Percentiles rank a stretch among this genome's conserved stretches.
phyloP scores from a whole-genome alignment of 352 stramenopile genomes.

The Phytopythium mirpurense region DNA sequence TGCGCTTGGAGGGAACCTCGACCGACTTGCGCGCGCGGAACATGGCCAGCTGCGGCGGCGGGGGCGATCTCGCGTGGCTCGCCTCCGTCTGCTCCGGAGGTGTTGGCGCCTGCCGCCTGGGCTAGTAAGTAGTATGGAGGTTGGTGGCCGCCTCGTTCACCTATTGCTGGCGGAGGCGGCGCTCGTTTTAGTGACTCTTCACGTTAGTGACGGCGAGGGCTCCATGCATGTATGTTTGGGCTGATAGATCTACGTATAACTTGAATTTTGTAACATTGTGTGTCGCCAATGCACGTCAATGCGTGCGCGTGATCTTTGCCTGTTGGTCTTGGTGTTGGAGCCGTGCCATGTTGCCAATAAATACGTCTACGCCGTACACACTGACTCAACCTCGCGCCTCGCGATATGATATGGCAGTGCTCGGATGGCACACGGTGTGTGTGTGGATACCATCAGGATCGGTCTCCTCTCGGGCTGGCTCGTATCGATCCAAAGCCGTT shows the following conservation, averaged over 20 bases:
- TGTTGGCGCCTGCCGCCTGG: too few relatives aligned
- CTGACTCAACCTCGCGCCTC: not conserved
- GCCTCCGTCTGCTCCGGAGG: not conserved
- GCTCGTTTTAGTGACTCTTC: too few relatives aligned
- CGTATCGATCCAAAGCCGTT: not conserved
- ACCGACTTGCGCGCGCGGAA: constrained; percentile 67
- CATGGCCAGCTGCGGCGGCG: constrained; percentile 22
- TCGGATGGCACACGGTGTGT: too few relatives aligned
- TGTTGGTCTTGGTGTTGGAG: too few relatives aligned
- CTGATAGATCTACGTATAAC: too few relatives aligned
- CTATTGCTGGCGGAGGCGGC: not conserved
- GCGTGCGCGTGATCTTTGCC: too few relatives aligned
- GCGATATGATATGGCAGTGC: not conserved
- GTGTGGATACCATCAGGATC: not conserved
- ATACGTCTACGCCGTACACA: constrained; percentile 19
- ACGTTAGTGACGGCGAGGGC: too few relatives aligned
- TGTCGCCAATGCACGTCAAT: too few relatives aligned
- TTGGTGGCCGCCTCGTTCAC: not conserved
- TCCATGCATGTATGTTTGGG: too few relatives aligned
- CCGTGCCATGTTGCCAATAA: constrained; percentile 11
- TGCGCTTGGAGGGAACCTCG: constrained; percentile 61
- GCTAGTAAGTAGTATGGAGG: too few relatives aligned
- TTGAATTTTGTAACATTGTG: too few relatives aligned
- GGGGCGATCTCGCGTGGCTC: too few relatives aligned
- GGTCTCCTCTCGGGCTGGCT: not conserved